phyloP scores from a whole-genome alignment of 2,329 filamentous ascomycete genomes.

The Trichoderma sp. region DNA sequence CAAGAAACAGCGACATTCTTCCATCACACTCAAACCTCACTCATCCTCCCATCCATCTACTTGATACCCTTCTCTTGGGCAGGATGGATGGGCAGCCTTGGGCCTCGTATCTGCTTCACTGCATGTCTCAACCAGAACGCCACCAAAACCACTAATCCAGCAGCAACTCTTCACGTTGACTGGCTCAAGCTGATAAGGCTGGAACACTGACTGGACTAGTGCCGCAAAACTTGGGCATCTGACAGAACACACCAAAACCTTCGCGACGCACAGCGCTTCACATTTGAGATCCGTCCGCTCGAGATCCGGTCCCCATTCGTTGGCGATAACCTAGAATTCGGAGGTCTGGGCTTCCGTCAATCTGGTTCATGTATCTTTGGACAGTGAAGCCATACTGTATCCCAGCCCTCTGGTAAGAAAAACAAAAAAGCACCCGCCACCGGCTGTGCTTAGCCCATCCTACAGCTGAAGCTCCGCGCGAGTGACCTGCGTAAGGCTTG shows the following conservation, averaged over 20 bases:
- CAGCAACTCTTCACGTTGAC: not conserved
- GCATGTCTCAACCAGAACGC: not conserved
- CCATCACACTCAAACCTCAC: not conserved
- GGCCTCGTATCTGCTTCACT: constrained; percentile 4
- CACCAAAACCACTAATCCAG: not conserved
- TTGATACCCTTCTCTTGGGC: not conserved
- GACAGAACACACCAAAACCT: not conserved
- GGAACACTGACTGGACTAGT: not conserved
- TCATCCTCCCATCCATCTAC: not conserved
- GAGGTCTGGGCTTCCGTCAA: not conserved
- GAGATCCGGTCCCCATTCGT: not conserved
- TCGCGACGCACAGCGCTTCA: constrained; percentile 11
- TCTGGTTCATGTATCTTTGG: not conserved
- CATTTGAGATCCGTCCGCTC: not conserved
- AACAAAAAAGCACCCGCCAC: not conserved
- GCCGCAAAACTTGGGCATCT: not conserved
- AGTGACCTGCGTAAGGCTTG: not conserved
- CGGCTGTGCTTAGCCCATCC: not conserved
- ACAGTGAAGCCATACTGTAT: constrained; percentile 19
- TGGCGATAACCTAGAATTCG: not conserved
- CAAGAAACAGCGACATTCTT: not conserved
- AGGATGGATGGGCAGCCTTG: not conserved
- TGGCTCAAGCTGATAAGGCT: not conserved
- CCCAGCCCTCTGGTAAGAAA: not conserved
- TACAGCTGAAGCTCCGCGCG: not conserved